phyloP scores from a whole-genome alignment of 768 basidiomycete genomes.

The Kwoniella mangroviensis region DNA sequence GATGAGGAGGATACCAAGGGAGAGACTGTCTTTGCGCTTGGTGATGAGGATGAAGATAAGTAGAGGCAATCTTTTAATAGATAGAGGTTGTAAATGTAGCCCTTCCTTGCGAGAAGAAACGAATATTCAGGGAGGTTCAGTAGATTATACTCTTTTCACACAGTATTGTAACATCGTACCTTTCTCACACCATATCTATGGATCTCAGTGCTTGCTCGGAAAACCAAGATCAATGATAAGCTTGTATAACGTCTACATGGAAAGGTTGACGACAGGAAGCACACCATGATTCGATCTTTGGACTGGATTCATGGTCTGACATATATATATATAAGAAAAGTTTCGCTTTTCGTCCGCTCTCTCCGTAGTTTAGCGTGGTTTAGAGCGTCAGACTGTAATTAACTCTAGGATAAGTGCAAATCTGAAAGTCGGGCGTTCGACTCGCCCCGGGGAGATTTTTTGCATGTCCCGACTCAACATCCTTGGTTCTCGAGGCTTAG shows the following conservation, averaged over 20 bases:
- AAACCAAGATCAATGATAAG: too few relatives aligned
- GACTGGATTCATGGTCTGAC: too few relatives aligned
- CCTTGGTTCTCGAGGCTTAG: background rate
- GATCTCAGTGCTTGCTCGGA: too few relatives aligned
- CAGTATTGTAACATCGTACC: too few relatives aligned
- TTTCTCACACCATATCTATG: too few relatives aligned
- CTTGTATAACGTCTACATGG: too few relatives aligned
- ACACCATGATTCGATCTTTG: too few relatives aligned
- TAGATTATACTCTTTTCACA: too few relatives aligned
- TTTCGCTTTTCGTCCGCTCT: background rate
- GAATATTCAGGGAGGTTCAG: too few relatives aligned
- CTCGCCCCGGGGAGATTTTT: constrained; percentile 33
- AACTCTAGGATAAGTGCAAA: constrained; percentile 17
- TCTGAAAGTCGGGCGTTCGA: constrained; percentile 37
- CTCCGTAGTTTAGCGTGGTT: constrained; percentile 36
- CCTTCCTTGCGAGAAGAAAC: too few relatives aligned
- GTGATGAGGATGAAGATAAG: constrained; percentile 36
- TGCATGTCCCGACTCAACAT: background rate
- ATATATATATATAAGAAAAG: background rate
- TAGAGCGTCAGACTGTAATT: constrained; percentile 37
- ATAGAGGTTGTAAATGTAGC: background rate
- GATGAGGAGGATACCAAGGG: constrained; percentile 29
- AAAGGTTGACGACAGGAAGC: too few relatives aligned
- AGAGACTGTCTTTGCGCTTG: constrained; percentile 20
- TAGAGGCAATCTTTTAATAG: background rate